Evolutionary conservation across 2,329 filamentous ascomycete genomes (phyloP).

Genomic region (Nemania sp.): DNA sequence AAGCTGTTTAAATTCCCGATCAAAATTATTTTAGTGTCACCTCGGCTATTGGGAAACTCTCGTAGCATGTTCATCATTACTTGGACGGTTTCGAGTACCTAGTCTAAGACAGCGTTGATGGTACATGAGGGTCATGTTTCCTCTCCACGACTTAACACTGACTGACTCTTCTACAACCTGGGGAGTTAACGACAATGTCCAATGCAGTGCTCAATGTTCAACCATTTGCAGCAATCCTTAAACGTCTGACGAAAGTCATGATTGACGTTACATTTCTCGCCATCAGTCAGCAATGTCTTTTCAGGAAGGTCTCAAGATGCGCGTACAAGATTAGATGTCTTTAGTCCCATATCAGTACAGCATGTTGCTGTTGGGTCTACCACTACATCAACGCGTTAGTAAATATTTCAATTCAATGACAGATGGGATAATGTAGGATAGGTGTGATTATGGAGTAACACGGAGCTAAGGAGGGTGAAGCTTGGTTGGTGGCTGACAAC

Average conservation of each 20-base stretch:
- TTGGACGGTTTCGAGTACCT: no score
- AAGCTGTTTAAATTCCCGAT: no score
- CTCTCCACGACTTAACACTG: no score
- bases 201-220: slow-evolving; percentile 17
- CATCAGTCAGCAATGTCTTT: neutral
- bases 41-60: no score
- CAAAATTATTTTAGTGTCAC: no score
- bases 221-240: slow-evolving; percentile 26
- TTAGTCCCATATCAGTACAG: slow-evolving; percentile 22
- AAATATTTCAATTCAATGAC: neutral
- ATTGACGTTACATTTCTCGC: slow-evolving; percentile 20
- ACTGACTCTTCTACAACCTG: no score
- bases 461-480: neutral
- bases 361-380: slow-evolving; percentile 16
- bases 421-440: neutral
- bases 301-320: neutral
- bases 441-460: neutral
- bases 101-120: no score
- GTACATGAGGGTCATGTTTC: no score
- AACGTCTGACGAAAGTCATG: slow-evolving; percentile 21
- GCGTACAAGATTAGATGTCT: slow-evolving; percentile 18
- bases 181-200: slow-evolving; percentile 25
- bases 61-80: no score
- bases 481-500: neutral
- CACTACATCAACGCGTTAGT: slow-evolving; percentile 9